phyloP scores from a whole-genome alignment of 2,329 filamentous ascomycete species.

The Chaetomium olivaceum region DNA sequence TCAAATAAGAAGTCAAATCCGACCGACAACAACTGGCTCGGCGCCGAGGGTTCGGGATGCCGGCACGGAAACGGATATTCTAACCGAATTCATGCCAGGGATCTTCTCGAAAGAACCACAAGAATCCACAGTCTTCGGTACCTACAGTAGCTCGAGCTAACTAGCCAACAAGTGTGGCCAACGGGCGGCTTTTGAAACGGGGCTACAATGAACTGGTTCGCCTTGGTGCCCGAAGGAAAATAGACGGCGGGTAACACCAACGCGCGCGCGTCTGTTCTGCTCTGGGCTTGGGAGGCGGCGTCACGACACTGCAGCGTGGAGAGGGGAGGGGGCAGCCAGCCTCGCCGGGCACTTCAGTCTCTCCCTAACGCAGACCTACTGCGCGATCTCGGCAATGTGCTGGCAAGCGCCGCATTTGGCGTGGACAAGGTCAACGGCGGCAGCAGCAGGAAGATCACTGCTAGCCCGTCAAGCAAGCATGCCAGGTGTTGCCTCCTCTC shows the following conservation, averaged over 20 bases:
- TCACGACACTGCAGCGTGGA: not conserved
- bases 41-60: not conserved
- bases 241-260: not conserved
- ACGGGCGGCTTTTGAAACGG: not conserved
- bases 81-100: not conserved
- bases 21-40: not conserved
- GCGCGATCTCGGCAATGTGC: not conserved
- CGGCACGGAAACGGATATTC: not conserved
- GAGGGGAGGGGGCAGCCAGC: not conserved
- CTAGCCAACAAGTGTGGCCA: not conserved
- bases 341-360: not conserved
- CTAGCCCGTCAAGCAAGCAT: not conserved
- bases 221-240: not conserved
- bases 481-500: not conserved
- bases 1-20: not conserved
- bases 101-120: not conserved
- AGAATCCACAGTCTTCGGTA: not conserved
- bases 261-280: not conserved
- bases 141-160: not conserved
- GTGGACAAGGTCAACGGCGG: not conserved
- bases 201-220: not conserved
- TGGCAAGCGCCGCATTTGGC: not conserved
- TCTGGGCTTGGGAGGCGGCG: not conserved
- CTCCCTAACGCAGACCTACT: not conserved
- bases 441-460: not conserved